Conservation (phyloP, 805 yeast species). For the Scheffersomyces lignosus region DNA sequence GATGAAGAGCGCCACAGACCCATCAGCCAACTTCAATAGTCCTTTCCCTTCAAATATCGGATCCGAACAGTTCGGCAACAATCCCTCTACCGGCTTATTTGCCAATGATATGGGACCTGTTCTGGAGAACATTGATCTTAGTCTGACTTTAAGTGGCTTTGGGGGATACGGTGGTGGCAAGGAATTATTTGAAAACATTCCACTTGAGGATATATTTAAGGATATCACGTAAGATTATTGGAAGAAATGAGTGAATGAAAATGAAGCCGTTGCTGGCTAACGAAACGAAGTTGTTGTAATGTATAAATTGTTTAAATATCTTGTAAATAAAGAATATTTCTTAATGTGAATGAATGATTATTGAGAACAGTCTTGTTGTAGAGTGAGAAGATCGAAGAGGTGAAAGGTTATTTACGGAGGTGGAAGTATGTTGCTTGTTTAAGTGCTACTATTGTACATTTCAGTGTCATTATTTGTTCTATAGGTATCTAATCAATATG, state of each 20-base stretch:
- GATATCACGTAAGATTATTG: slow-evolving; percentile 4
- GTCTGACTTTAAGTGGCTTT: not conserved
- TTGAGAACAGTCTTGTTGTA: not conserved
- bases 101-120: not conserved
- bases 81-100: not conserved
- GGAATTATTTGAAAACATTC: slow-evolving; percentile 1
- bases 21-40: not conserved
- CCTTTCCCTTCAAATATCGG: not conserved
- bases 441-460: too few species aligned
- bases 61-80: not conserved
- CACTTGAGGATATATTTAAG: slow-evolving; percentile 8
- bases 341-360: too few species aligned
- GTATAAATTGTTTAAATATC: too few species aligned
- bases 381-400: not conserved
- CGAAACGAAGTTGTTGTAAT: not conserved
- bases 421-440: too few species aligned
- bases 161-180: too few species aligned
- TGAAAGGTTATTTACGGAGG: not conserved
- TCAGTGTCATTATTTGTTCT: too few species aligned
- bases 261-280: slow-evolving; percentile 1
- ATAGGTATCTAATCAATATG: too few species aligned
- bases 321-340: too few species aligned
- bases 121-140: not conserved
- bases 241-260: not conserved
- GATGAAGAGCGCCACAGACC: slow-evolving; percentile 1